These are phyloP conservation scores for Leucogyrophana mollusca DNA, from an alignment of 768 basidiomycete species.

Conservation along the genomic window DNA sequence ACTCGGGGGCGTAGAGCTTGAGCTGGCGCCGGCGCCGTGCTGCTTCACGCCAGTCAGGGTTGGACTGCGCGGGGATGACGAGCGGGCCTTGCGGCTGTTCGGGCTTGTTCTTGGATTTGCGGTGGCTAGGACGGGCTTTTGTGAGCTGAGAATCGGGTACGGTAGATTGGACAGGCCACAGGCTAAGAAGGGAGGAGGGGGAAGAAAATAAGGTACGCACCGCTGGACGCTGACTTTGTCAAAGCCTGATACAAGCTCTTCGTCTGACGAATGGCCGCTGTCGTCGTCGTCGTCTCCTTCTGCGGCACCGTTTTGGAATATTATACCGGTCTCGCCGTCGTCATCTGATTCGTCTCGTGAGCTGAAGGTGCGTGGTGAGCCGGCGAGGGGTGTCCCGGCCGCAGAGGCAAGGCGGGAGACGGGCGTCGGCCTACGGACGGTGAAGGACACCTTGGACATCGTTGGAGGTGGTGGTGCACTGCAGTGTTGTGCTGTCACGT, in stretches of 20 bases:
- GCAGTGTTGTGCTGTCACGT: no score
- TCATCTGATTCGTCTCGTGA: conserved; percentile 27
- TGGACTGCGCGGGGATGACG: conserved; percentile 83
- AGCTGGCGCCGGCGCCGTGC: conserved; percentile 55
- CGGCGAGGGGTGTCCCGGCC: conserved; percentile 56
- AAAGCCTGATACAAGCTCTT: conserved; percentile 72
- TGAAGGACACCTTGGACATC: conserved; percentile 72
- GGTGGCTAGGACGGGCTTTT: conserved; percentile 48
- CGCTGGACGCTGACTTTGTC: conserved; percentile 77
- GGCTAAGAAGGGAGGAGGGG: no score
- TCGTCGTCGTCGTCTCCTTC: conserved; percentile 37
- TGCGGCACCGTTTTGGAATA: conserved; percentile 19
- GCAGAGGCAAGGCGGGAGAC: conserved; percentile 53
- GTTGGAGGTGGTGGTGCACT: conserved; percentile 17
- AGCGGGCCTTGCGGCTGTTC: conserved; percentile 58
- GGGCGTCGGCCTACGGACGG: conserved; percentile 77
- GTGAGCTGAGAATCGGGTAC: conserved; percentile 78
- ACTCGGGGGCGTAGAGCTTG: conserved; percentile 64
- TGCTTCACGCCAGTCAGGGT: conserved; percentile 86
- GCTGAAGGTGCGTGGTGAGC: conserved; percentile 41
- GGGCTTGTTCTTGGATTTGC: conserved; percentile 39
- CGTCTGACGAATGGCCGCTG: conserved; percentile 51
- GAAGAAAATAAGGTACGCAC: conserved; percentile 54
- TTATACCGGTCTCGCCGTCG: conserved; percentile 22
- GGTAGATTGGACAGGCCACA: no score